These are phyloP conservation scores for Pascua sp. DNA, from an alignment of 1,284 basidiomycete genomes.

Conservation along the genomic window DNA sequence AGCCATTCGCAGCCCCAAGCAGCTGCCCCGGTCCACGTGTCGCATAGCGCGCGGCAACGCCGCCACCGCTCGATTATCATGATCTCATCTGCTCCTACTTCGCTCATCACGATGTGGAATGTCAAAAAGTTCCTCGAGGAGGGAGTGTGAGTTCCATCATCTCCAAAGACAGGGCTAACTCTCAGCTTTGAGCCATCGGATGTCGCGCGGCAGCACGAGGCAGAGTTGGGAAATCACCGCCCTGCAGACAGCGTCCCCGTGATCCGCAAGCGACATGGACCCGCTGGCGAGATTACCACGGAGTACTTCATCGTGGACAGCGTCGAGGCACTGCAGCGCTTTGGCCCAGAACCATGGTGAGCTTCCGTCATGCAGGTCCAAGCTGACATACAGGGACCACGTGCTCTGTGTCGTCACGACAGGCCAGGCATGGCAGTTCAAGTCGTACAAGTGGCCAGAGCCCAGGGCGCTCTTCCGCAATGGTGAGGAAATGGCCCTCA, in stretches of 20 bases:
- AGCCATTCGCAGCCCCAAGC: slow-evolving; percentile 11
- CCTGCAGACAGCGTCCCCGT: slow-evolving; percentile 81
- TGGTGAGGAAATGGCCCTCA: slow-evolving; percentile 59
- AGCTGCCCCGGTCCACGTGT: slow-evolving; percentile 2
- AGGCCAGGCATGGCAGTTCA: slow-evolving; percentile 96
- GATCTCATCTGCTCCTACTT: slow-evolving; percentile 91
- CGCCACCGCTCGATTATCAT: slow-evolving; percentile 79
- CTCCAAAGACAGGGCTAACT: slow-evolving; percentile 6
- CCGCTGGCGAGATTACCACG: slow-evolving; percentile 45
- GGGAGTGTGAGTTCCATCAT: slow-evolving; percentile 60
- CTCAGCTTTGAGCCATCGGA: slow-evolving; percentile 73
- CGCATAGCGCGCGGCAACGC: too few species aligned
- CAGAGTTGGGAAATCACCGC: slow-evolving; percentile 63
- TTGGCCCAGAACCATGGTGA: slow-evolving; percentile 81
- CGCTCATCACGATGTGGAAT: slow-evolving; percentile 96
- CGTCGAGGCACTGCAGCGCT: slow-evolving; percentile 84
- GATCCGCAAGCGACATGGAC: slow-evolving; percentile 64
- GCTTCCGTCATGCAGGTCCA: slow-evolving; percentile 9
- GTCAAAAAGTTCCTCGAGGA: slow-evolving; percentile 91
- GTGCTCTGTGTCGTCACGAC: slow-evolving; percentile 97
- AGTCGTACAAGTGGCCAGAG: slow-evolving; percentile 92
- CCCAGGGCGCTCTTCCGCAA: slow-evolving; percentile 88
- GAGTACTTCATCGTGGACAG: slow-evolving; percentile 84
- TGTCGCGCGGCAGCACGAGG: slow-evolving; percentile 57
- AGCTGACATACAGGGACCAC: slow-evolving; percentile 59